Base-by-base conservation (phyloP, 345 rosid genomes). In the Populus pruinosa region DNA sequence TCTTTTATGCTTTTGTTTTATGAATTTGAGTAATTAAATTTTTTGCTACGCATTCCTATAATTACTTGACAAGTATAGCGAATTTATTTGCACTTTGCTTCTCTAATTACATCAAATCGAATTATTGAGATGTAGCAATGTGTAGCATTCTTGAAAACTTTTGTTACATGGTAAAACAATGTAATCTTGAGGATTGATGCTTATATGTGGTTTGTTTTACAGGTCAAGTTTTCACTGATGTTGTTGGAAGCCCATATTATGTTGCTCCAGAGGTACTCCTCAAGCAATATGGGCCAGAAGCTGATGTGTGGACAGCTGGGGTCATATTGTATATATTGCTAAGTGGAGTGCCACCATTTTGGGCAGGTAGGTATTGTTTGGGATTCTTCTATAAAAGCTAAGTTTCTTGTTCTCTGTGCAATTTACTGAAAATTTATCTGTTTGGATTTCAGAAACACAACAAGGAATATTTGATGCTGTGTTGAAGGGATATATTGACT, bases 281-380 rank as follows among this genome's bases (percentile, higher is more conserved):
- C 38, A 96, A 96, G 87, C 91, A 87, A 78, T 95, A 92, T 72
- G 98, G 98, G 69, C 99, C 96, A 27, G 98, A 83, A 84, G 99
- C 99, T 31, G 99, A 95, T 83, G 99, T 95, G 56, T 95, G 99
- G 99, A 95, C 99, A 21, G 98, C 98, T 44, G 99, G 99, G 73
- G 94, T 95, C 82, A 95, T 95, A 81, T 79, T 95, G 78, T 95
- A 95, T 77, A 95, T 95, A 81, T 85, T 95, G 90, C 88, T 95
- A 75, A 93, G 99, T 82, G 99, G 99, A 56, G 99, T 95, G 78
- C 99, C 99, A 25, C 99, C 99, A 61, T 95, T 94, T 82, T 95
- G 99, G 98, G 99, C 99, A 84, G 99, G 99, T 95, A 83, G 39
- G 82, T 77, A 38, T 65, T 25, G 21, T 47, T 50, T 72, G 47